These are phyloP conservation scores for Claviceps sp. DNA, from an alignment of 2,329 filamentous ascomycete species.

Conservation along the genomic window DNA sequence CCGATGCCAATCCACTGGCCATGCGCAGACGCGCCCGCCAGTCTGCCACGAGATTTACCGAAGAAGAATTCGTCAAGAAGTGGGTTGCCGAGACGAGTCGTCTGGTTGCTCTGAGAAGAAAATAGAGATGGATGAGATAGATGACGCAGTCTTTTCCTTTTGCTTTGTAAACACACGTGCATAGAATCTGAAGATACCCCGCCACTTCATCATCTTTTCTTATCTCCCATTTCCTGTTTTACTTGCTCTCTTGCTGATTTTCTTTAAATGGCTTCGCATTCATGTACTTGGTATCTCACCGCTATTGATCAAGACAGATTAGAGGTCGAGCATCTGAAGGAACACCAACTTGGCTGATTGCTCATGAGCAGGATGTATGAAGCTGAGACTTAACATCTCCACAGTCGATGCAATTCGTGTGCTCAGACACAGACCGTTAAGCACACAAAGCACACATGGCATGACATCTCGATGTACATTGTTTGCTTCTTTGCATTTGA, in stretches of 20 bases:
- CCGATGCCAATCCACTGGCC: slow-evolving; percentile 55
- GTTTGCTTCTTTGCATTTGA: no score
- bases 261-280: background rate
- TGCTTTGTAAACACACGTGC: background rate
- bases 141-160: slow-evolving; percentile 4
- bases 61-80: slow-evolving; percentile 66
- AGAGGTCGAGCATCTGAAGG: no score
- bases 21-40: slow-evolving; percentile 64
- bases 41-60: slow-evolving; percentile 75
- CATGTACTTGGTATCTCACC: background rate
- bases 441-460: no score
- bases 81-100: slow-evolving; percentile 67
- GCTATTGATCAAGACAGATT: no score
- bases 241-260: background rate
- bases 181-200: slow-evolving; percentile 25
- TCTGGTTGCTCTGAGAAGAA: slow-evolving; percentile 40
- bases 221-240: background rate
- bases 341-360: no score
- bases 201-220: slow-evolving; percentile 1
- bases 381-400: no score
- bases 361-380: background rate
- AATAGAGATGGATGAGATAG: slow-evolving; percentile 8
- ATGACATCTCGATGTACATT: no score
- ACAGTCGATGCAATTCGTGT: no score
- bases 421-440: no score